Conservation (phyloP, 768 basidiomycete species). For the Mycena haematopus region DNA sequence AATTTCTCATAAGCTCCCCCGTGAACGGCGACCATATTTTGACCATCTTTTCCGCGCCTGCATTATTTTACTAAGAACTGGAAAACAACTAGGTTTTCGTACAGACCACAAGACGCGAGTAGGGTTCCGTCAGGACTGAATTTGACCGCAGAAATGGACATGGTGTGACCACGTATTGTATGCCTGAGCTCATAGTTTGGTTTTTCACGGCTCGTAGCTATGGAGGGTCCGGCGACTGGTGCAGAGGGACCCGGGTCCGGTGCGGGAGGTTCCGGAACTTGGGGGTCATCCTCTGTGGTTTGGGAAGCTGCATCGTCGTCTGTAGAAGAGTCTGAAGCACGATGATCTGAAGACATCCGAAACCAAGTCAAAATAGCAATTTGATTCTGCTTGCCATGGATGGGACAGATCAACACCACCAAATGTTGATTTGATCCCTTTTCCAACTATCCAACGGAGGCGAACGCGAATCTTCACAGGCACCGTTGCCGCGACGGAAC, state of each 20-base stretch:
- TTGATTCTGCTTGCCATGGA: background rate
- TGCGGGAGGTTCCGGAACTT: constrained; percentile 67
- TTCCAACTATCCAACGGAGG: too few relatives aligned
- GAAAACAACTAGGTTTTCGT: constrained; percentile 18
- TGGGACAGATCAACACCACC: background rate
- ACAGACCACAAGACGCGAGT: constrained; percentile 87
- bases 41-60: constrained; percentile 78
- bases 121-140: constrained; percentile 89
- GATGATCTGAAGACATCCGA: constrained; percentile 35
- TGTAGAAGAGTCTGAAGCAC: constrained; percentile 59
- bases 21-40: constrained; percentile 88
- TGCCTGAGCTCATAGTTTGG: constrained; percentile 77
- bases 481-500: background rate
- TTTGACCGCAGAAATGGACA: constrained; percentile 86
- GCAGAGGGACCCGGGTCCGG: constrained; percentile 44
- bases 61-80: constrained; percentile 19
- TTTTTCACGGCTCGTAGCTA: constrained; percentile 46
- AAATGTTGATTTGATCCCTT: background rate
- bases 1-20: constrained; percentile 75
- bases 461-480: background rate
- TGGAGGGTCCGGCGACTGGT: constrained; percentile 35
- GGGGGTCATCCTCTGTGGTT: constrained; percentile 86
- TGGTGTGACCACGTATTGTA: constrained; percentile 77
- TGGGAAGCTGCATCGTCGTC: constrained; percentile 77
- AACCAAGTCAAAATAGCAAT: background rate